Evolutionary conservation across 2,329 filamentous ascomycete genomes (phyloP).

Genomic region (Cordyceps tenuipes): DNA sequence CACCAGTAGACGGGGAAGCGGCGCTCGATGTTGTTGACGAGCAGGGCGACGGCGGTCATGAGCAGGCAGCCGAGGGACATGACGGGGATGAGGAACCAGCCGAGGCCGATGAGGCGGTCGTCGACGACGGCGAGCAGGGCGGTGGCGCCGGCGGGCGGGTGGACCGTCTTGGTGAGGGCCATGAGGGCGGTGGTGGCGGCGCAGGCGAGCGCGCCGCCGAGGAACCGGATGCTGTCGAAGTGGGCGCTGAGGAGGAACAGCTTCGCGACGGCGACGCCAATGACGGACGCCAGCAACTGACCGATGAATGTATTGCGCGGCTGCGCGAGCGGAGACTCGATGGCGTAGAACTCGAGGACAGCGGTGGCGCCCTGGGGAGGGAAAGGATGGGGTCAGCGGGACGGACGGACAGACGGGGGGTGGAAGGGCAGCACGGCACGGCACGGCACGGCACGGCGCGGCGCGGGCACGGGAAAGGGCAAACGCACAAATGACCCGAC

Average conservation of each 20-base stretch:
- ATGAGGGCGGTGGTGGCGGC: conserved; percentile 55
- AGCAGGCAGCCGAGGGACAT: conserved; percentile 51
- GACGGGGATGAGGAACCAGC: conserved; percentile 62
- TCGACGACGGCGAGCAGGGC: conserved; percentile 60
- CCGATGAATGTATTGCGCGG: conserved; percentile 61
- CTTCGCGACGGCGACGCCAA: conserved; percentile 56
- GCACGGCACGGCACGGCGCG: too few species aligned
- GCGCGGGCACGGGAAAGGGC: background rate
- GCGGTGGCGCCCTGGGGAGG: conserved; percentile 58
- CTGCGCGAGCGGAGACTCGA: conserved; percentile 64
- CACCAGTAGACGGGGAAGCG: conserved; percentile 66
- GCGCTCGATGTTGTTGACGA: conserved; percentile 62
- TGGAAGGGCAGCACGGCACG: too few species aligned
- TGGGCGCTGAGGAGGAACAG: conserved; percentile 47
- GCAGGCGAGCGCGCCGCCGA: conserved; percentile 58
- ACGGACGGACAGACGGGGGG: background rate
- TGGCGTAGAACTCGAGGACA: conserved; percentile 65
- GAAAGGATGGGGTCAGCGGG: background rate
- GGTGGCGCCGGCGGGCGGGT: conserved; percentile 68
- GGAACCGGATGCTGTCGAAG: conserved; percentile 48
- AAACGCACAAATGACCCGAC: conserved; percentile 60
- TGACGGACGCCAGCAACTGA: conserved; percentile 53
- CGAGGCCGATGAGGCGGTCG: conserved; percentile 42
- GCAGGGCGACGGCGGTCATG: conserved; percentile 53
- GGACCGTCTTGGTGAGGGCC: conserved; percentile 62